phyloP scores from a whole-genome alignment of 202 grass and related monocot genomes.

The Musa balbisiana region DNA sequence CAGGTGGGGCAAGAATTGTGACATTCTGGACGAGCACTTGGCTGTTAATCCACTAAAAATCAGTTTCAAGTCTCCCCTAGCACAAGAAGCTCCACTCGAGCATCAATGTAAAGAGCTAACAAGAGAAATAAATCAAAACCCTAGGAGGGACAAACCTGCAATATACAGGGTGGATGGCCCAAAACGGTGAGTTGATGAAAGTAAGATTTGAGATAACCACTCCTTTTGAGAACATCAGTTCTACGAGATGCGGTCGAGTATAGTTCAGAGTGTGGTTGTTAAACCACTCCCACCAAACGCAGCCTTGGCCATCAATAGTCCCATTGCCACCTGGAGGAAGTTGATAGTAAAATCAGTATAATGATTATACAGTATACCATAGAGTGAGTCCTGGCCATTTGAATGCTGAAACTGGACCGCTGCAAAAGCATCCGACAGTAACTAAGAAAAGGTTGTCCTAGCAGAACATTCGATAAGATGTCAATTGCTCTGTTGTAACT shows the following conservation, averaged over 20 bases:
- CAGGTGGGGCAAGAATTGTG: slow-evolving; percentile 73
- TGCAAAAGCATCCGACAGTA: no score
- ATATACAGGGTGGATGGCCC: slow-evolving; percentile 95
- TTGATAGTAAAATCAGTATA: background rate
- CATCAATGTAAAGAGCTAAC: slow-evolving; percentile 35
- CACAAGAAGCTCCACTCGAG: slow-evolving; percentile 31
- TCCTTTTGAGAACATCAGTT: slow-evolving; percentile 73
- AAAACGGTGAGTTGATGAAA: slow-evolving; percentile 84
- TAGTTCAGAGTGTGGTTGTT: slow-evolving; percentile 59
- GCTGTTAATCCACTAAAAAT: slow-evolving; percentile 67
- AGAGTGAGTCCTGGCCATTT: background rate
- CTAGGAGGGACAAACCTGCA: slow-evolving; percentile 61
- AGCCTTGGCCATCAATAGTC: slow-evolving; percentile 90
- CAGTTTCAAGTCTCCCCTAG: slow-evolving; percentile 22
- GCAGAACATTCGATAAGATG: no score
- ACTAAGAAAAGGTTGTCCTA: no score
- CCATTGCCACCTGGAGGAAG: slow-evolving; percentile 62
- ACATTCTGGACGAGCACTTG: slow-evolving; percentile 75
- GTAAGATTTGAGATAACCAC: slow-evolving; percentile 94
- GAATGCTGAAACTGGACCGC: no score
- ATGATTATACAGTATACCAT: slow-evolving; percentile 3
- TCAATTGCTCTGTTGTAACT: background rate
- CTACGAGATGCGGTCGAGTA: slow-evolving; percentile 86
- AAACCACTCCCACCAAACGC: slow-evolving; percentile 87
- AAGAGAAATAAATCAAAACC: slow-evolving; percentile 32